phyloP scores from a whole-genome alignment of 179 eudicot species.

The Nepenthes alata region DNA sequence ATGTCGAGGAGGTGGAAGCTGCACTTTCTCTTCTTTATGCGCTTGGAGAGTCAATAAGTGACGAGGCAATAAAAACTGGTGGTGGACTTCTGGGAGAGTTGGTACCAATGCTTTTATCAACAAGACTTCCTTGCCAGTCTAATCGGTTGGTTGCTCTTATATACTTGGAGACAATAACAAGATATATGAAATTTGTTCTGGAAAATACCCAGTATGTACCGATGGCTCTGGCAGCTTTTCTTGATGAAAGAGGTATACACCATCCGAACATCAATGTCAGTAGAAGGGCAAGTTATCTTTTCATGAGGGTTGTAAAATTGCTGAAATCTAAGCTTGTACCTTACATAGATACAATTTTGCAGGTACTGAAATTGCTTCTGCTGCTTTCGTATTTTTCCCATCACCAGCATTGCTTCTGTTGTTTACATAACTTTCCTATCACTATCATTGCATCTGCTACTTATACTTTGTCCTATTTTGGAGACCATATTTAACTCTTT shows the following conservation, averaged over 20 bases:
- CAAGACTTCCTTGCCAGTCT: slow-evolving; percentile 81
- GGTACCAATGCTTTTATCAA: slow-evolving; percentile 75
- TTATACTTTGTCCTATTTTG: not conserved
- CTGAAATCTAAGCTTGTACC: slow-evolving; percentile 83
- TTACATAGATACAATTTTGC: slow-evolving; percentile 81
- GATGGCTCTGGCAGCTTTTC: slow-evolving; percentile 61
- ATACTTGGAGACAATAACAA: slow-evolving; percentile 76
- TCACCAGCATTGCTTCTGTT: slow-evolving; percentile 5
- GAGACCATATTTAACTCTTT: not conserved
- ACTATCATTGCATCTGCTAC: not conserved
- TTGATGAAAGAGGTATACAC: slow-evolving; percentile 92
- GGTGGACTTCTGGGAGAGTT: slow-evolving; percentile 66
- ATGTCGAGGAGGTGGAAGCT: slow-evolving; percentile 94
- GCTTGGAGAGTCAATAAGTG: slow-evolving; percentile 78
- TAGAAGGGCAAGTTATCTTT: slow-evolving; percentile 90
- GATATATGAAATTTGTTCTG: slow-evolving; percentile 74
- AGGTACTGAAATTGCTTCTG: slow-evolving; percentile 30
- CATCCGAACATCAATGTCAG: slow-evolving; percentile 79
- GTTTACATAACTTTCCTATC: not conserved
- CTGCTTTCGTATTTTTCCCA: not conserved
- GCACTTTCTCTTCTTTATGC: slow-evolving; percentile 82
- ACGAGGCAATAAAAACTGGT: slow-evolving; percentile 64
- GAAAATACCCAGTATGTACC: slow-evolving; percentile 70
- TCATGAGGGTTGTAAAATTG: slow-evolving; percentile 83
- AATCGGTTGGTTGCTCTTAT: slow-evolving; percentile 83